Percentiles rank a stretch among this genome's conserved stretches.
Conservation (phyloP, 177 flowering plant species). For the Vitis hybrid region DNA sequence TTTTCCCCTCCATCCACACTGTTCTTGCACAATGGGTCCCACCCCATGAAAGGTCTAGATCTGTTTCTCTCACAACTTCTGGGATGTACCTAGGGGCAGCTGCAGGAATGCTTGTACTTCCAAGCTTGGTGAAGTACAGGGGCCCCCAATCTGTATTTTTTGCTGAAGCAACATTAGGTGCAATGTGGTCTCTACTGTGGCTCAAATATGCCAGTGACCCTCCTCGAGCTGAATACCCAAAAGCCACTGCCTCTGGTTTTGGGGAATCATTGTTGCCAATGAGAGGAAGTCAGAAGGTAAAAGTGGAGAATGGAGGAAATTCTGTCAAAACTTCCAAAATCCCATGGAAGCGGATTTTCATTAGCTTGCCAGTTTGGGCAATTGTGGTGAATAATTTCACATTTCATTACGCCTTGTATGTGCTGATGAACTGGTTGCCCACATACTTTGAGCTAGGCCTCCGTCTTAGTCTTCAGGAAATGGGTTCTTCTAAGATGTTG, state of each 20-base stretch:
- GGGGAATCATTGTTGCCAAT: slow-evolving; percentile 72
- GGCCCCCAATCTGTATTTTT: slow-evolving; percentile 85
- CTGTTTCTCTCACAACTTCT: slow-evolving; percentile 93
- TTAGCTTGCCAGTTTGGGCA: slow-evolving; percentile 86
- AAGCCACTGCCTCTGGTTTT: slow-evolving; percentile 79
- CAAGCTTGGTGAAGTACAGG: slow-evolving; percentile 70
- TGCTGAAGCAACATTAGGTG: slow-evolving; percentile 80
- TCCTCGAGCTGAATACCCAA: slow-evolving; percentile 77
- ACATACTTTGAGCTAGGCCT: slow-evolving; percentile 92
- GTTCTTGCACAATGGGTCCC: slow-evolving; percentile 98
- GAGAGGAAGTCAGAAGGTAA: slow-evolving; percentile 46
- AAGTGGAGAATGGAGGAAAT: slow-evolving; percentile 54
- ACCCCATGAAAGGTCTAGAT: slow-evolving; percentile 93
- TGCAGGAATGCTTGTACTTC: slow-evolving; percentile 80
- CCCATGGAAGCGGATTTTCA: slow-evolving; percentile 75
- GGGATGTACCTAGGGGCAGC: slow-evolving; percentile 99
- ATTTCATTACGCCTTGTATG: slow-evolving; percentile 89
- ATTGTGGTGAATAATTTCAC: slow-evolving; percentile 93
- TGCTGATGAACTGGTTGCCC: slow-evolving; percentile 95
- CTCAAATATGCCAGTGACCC: slow-evolving; percentile 74
- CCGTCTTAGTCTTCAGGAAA: slow-evolving; percentile 79
- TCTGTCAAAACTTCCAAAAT: slow-evolving; percentile 40
- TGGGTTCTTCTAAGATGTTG: slow-evolving; percentile 96
- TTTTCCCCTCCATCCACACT: slow-evolving; percentile 94
- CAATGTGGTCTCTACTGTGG: slow-evolving; percentile 87